These are phyloP conservation scores for Phyllostachys edulis DNA, from an alignment of 176 grass and related monocot species.

Conservation along the genomic window DNA sequence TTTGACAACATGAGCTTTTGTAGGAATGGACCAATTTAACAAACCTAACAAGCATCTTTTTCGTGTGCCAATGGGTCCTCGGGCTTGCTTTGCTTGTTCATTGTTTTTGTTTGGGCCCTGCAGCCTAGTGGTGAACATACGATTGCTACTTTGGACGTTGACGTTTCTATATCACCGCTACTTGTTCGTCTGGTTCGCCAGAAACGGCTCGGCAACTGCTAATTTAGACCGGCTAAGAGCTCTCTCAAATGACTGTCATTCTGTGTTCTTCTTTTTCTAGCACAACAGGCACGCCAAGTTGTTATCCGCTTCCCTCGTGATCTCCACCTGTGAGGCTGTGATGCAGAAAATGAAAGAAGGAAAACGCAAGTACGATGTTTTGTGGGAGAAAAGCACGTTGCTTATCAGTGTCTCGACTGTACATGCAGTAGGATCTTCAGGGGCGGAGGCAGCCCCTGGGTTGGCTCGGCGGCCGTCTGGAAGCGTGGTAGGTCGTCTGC, in stretches of 20 bases:
- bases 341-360: neutral
- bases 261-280: neutral
- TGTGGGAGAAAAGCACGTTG: neutral
- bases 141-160: neutral
- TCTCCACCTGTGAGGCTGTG: neutral
- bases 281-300: neutral
- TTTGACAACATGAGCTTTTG: slow-evolving; percentile 41
- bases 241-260: neutral
- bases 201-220: neutral
- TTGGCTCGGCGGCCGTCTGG: neutral
- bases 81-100: neutral
- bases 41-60: slow-evolving; percentile 3
- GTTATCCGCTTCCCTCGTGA: neutral
- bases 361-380: neutral
- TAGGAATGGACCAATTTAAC: slow-evolving; percentile 39
- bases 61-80: slow-evolving; percentile 32
- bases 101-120: slow-evolving; percentile 23
- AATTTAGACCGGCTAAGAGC: neutral
- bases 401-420: neutral
- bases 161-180: neutral
- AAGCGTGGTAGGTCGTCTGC: no score
- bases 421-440: neutral
- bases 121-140: neutral
- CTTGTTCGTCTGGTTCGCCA: neutral
- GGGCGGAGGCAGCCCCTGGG: no score